These are phyloP conservation scores for Colletotrichum noveboracense DNA, from an alignment of 2,329 filamentous ascomycete genomes.

Conservation along the genomic window DNA sequence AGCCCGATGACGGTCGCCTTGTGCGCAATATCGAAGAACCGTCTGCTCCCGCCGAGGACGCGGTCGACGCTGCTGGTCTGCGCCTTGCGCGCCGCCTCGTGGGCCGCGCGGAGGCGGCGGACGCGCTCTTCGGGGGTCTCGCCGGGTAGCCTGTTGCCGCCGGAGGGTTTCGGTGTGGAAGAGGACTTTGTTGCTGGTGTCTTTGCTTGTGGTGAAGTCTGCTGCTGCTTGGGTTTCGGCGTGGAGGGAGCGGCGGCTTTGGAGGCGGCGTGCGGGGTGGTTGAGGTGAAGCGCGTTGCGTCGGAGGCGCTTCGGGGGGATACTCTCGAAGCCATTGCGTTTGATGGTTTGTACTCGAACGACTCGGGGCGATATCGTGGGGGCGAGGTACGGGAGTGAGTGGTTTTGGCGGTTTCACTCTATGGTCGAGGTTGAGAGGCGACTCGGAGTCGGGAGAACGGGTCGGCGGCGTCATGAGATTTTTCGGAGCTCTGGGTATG, in stretches of 20 bases:
- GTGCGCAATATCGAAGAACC: constrained; percentile 61
- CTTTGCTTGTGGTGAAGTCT: constrained; percentile 13
- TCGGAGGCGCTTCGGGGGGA: constrained; percentile 75
- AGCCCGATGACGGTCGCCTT: constrained; percentile 59
- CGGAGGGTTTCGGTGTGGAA: constrained; percentile 4
- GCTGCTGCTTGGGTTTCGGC: neutral
- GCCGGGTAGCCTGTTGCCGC: constrained; percentile 32
- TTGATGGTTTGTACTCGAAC: neutral
- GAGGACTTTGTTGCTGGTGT: constrained; percentile 19
- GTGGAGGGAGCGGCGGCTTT: constrained; percentile 50
- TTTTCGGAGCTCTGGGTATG: constrained; percentile 2
- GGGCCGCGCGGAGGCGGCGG: constrained; percentile 69
- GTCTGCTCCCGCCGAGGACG: constrained; percentile 51
- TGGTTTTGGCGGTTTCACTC: neutral
- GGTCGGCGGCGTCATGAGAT: constrained; percentile 8
- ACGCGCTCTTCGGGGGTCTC: constrained; percentile 76
- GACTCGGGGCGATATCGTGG: neutral
- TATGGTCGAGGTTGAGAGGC: neutral
- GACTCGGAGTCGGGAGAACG: neutral
- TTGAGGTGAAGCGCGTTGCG: constrained; percentile 72
- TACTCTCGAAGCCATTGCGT: constrained; percentile 39
- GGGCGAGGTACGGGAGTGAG: neutral
- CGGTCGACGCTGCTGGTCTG: constrained; percentile 58
- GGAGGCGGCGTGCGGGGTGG: constrained; percentile 67
- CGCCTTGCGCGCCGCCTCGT: constrained; percentile 68